Conservation (phyloP, 2,329 filamentous ascomycete genomes). For the Microascus cirrosus region DNA sequence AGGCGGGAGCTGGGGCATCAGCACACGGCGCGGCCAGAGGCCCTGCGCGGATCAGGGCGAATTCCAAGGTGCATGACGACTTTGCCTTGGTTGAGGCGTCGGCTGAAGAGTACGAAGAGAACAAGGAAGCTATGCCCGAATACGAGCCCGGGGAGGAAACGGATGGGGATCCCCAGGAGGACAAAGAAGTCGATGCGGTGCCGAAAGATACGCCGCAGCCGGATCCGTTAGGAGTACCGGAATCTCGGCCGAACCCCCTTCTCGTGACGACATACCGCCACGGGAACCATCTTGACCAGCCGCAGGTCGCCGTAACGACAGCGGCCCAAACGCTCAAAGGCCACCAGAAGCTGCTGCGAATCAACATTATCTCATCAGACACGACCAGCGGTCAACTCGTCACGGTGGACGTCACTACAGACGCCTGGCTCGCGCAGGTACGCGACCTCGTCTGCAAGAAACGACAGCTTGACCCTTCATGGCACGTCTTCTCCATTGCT, state of each 20-base stretch:
- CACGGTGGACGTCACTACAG: constrained; percentile 65
- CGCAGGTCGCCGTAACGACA: constrained; percentile 31
- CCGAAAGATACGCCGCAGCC: constrained; percentile 32
- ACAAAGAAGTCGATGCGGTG: constrained; percentile 12
- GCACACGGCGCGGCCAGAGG: constrained; percentile 41
- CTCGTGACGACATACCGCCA: constrained; percentile 48
- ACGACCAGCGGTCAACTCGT: constrained; percentile 62
- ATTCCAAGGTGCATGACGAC: constrained; percentile 70
- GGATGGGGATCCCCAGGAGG: constrained; percentile 14
- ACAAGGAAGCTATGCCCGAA: constrained; percentile 56
- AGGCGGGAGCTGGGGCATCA: constrained; percentile 21
- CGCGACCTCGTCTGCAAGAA: constrained; percentile 69
- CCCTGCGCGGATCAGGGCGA: constrained; percentile 46
- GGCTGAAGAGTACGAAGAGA: constrained; percentile 55
- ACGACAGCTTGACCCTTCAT: constrained; percentile 66
- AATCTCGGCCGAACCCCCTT: constrained; percentile 41
- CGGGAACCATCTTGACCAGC: constrained; percentile 43
- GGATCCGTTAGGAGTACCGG: constrained; percentile 2
- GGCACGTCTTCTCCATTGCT: constrained; percentile 69
- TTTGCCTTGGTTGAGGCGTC: constrained; percentile 70
- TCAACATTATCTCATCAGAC: constrained; percentile 62
- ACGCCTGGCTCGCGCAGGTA: constrained; percentile 74
- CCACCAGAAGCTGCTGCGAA: constrained; percentile 57
- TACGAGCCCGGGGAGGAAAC: constrained; percentile 41
- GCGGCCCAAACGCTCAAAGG: constrained; percentile 38